These are phyloP conservation scores for Paecilomyces formosus DNA, from an alignment of 2,329 filamentous ascomycete species.

Conservation along the genomic window DNA sequence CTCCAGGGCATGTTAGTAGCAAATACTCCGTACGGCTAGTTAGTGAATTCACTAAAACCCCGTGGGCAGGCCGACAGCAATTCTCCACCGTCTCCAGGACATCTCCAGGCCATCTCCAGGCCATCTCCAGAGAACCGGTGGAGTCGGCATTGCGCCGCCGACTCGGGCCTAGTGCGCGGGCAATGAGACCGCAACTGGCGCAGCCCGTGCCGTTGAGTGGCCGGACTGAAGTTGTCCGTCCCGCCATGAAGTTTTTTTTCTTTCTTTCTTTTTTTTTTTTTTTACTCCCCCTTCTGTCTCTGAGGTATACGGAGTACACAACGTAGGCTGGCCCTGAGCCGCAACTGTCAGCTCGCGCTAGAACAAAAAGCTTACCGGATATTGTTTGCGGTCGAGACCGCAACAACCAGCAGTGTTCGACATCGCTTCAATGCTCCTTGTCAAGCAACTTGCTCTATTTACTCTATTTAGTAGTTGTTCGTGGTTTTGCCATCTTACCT, in stretches of 20 bases:
- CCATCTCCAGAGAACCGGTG: background rate
- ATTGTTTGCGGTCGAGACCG: background rate
- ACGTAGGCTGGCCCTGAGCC: background rate
- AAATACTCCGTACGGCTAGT: too few species aligned
- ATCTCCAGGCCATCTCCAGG: too few species aligned
- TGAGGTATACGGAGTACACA: background rate
- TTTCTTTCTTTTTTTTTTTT: too few species aligned
- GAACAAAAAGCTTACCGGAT: background rate
- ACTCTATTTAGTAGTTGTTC: too few species aligned
- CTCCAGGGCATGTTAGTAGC: background rate
- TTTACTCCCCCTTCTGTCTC: background rate
- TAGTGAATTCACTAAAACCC: background rate
- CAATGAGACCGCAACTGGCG: background rate
- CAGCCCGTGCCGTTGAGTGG: background rate
- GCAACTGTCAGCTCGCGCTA: background rate
- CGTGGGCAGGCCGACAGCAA: background rate
- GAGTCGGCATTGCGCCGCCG: background rate
- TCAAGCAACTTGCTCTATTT: too few species aligned
- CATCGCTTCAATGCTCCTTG: background rate
- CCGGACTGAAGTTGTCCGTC: background rate
- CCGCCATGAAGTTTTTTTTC: background rate
- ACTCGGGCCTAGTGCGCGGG: background rate
- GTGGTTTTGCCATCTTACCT: background rate
- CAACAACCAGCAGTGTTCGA: background rate
- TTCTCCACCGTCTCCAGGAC: background rate